A percentile compares a stretch with the other conserved stretches of the same genome.
phyloP scores from a whole-genome alignment of 139 green algal genomes.

The Chlamydomonas asymmetrica region DNA sequence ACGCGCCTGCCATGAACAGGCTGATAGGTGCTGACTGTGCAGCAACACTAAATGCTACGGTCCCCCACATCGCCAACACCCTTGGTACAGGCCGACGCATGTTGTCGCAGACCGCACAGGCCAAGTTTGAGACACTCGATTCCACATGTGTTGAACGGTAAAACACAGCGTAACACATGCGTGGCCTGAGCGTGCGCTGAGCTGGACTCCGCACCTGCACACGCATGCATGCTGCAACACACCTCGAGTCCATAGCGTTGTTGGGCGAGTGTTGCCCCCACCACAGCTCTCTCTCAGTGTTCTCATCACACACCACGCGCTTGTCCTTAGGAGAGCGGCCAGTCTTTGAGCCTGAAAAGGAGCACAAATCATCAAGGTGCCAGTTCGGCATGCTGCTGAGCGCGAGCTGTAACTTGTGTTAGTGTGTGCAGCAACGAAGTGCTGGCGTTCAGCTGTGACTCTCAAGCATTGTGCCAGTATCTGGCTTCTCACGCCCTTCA shows the following conservation, averaged over 20 bases:
- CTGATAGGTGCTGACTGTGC: too few relatives aligned
- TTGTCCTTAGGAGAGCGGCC: slow-evolving; percentile 28
- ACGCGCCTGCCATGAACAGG: too few relatives aligned
- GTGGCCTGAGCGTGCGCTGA: neutral
- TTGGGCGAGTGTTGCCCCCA: slow-evolving; percentile 59
- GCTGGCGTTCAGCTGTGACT: neutral
- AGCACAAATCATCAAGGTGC: too few relatives aligned
- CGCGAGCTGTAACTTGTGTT: too few relatives aligned
- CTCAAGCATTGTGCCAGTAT: neutral
- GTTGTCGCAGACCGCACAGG: neutral
- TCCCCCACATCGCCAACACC: neutral
- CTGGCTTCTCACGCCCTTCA: neutral
- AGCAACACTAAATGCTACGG: too few relatives aligned
- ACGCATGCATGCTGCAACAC: neutral
- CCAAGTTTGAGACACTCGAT: neutral
- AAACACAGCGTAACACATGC: neutral
- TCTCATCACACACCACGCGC: slow-evolving; percentile 81
- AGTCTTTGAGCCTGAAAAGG: slow-evolving; percentile 20
- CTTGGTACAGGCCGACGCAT: neutral
- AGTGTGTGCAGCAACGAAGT: too few relatives aligned
- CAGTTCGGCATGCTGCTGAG: too few relatives aligned
- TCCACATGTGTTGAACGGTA: neutral
- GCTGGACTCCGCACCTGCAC: neutral
- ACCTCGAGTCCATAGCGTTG: slow-evolving; percentile 41
- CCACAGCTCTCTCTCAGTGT: slow-evolving; percentile 82